Percentiles rank a stretch among this genome's conserved stretches.
phyloP scores from a whole-genome alignment of 805 yeast species.

The Ogataea salicorniae region DNA sequence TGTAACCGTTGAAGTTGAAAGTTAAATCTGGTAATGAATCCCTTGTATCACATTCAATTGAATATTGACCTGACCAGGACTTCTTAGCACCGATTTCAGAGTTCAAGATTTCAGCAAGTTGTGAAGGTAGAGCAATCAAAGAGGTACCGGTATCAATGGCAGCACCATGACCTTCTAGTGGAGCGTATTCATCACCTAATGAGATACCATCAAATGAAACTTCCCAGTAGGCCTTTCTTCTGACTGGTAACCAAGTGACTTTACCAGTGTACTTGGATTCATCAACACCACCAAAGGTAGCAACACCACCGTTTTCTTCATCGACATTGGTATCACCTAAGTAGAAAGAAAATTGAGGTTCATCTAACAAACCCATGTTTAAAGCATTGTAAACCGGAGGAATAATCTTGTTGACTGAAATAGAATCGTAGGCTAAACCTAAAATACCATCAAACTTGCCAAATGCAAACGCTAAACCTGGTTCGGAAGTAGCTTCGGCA shows the following conservation, averaged over 20 bases:
- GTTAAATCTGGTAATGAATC: constrained; percentile 86
- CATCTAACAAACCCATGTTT: constrained; percentile 72
- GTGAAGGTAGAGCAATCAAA: constrained; percentile 88
- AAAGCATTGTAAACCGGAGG: constrained; percentile 95
- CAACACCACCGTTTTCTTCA: constrained; percentile 77
- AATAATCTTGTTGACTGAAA: constrained; percentile 81
- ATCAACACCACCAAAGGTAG: constrained; percentile 94
- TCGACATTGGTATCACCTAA: constrained; percentile 72
- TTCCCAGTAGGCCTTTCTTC: constrained; percentile 99
- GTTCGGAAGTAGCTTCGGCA: constrained; percentile 96
- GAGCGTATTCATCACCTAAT: constrained; percentile 88
- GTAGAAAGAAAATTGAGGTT: constrained; percentile 83
- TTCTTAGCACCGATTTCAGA: constrained; percentile 96
- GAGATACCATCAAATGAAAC: constrained; percentile 88
- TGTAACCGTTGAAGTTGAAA: constrained; percentile 81
- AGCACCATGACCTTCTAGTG: constrained; percentile 80
- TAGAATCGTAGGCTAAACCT: constrained; percentile 90
- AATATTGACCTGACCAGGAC: constrained; percentile 96
- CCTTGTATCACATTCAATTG: constrained; percentile 84
- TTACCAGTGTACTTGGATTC: constrained; percentile 71
- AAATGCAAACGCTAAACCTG: constrained; percentile 96
- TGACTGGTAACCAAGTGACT: constrained; percentile 92
- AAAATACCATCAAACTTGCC: constrained; percentile 98
- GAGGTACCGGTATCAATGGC: constrained; percentile 99
- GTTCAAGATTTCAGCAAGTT: constrained; percentile 91